Conservation (phyloP, 2,329 filamentous ascomycete species). For the Arthrobotrys entomopaga region DNA sequence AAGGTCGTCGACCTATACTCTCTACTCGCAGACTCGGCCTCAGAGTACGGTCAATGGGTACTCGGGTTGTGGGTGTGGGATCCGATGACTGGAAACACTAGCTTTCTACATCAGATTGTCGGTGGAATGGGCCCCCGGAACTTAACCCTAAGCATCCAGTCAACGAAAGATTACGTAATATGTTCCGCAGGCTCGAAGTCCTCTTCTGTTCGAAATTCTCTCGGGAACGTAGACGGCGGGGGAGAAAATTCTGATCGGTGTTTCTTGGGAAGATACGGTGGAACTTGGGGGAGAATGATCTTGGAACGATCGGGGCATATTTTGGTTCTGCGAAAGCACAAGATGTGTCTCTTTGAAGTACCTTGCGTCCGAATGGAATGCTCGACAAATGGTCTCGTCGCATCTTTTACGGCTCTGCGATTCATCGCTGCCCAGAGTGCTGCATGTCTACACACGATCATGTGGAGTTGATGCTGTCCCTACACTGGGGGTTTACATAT, state of each 20-base stretch:
- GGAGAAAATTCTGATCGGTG: slow-evolving; percentile 42
- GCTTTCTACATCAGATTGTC: slow-evolving; percentile 31
- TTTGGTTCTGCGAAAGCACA: slow-evolving; percentile 48
- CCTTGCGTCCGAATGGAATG: slow-evolving; percentile 14
- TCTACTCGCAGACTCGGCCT: slow-evolving; percentile 45
- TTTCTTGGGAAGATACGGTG: slow-evolving; percentile 27
- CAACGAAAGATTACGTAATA: slow-evolving; percentile 37
- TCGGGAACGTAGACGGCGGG: slow-evolving; percentile 12
- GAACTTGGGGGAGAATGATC: slow-evolving; percentile 18
- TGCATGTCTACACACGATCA: slow-evolving; percentile 44
- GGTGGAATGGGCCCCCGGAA: slow-evolving; percentile 51
- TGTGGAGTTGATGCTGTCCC: slow-evolving; percentile 43
- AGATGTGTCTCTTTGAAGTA: slow-evolving; percentile 37
- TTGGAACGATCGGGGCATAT: slow-evolving; percentile 45
- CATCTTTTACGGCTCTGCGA: slow-evolving; percentile 41
- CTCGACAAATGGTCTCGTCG: slow-evolving; percentile 32
- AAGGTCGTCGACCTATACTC: slow-evolving; percentile 28
- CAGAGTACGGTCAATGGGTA: slow-evolving; percentile 49
- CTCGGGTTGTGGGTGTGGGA: slow-evolving; percentile 33
- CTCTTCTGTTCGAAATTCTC: slow-evolving; percentile 21
- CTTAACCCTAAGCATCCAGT: slow-evolving; percentile 56
- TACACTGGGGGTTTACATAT: slow-evolving; percentile 48
- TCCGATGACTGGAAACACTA: slow-evolving; percentile 50
- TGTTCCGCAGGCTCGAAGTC: slow-evolving; percentile 40
- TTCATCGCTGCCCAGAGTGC: slow-evolving; percentile 42